phyloP scores from a whole-genome alignment of 768 basidiomycete species.

The Daedaleopsis nitida region DNA sequence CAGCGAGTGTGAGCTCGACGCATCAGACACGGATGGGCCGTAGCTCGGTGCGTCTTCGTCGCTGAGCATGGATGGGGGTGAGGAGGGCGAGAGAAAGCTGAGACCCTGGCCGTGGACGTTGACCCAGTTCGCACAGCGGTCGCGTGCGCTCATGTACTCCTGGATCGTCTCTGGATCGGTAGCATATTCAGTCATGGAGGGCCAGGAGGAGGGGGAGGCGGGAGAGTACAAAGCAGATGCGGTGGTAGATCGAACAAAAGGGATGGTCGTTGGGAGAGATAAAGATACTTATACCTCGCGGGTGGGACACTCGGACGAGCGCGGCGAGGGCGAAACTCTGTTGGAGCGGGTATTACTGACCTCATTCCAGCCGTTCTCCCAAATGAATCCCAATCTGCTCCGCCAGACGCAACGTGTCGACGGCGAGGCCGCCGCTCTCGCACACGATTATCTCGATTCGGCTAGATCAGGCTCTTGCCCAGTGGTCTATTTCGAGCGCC shows the following conservation, averaged over 20 bases:
- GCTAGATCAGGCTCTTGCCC: slow-evolving; percentile 18
- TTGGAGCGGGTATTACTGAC: slow-evolving; percentile 18
- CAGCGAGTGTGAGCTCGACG: slow-evolving; percentile 44
- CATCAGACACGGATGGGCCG: slow-evolving; percentile 42
- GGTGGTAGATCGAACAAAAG: slow-evolving; percentile 21
- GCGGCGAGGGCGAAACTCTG: slow-evolving; percentile 7
- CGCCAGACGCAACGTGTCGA: slow-evolving; percentile 26
- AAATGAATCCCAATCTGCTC: slow-evolving; percentile 18
- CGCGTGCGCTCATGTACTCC: slow-evolving; percentile 58
- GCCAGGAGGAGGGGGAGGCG: slow-evolving; percentile 15
- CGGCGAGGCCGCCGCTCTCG: slow-evolving; percentile 25
- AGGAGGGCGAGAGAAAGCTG: slow-evolving; percentile 20
- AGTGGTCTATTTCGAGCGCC: background rate
- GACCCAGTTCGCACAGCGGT: slow-evolving; percentile 71
- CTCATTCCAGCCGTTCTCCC: slow-evolving; percentile 16
- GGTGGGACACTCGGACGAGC: slow-evolving; percentile 18
- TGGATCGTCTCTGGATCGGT: slow-evolving; percentile 58
- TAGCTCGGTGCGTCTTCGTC: slow-evolving; percentile 36
- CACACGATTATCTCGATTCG: slow-evolving; percentile 18
- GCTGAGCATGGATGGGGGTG: slow-evolving; percentile 26
- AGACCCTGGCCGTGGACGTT: slow-evolving; percentile 36
- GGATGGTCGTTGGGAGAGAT: slow-evolving; percentile 10
- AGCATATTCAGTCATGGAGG: slow-evolving; percentile 64
- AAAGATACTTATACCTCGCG: slow-evolving; percentile 20
- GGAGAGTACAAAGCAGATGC: slow-evolving; percentile 19